These are phyloP conservation scores for Plantago major DNA, from an alignment of 257 asterid genomes.

Conservation along the genomic window DNA sequence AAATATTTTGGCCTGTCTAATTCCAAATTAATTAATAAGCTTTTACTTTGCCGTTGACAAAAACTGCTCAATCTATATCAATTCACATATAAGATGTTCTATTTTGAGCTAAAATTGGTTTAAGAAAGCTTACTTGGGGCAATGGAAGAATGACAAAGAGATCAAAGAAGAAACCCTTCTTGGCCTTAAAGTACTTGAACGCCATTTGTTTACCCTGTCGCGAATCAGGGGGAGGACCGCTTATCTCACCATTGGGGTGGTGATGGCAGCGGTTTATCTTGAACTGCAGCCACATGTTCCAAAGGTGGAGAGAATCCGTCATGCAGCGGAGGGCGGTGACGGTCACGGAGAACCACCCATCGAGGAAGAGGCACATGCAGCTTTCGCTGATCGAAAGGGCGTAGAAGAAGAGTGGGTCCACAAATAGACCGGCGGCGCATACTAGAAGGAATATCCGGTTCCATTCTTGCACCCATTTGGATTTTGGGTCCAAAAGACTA, in stretches of 20 bases:
- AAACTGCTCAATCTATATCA: too few species aligned
- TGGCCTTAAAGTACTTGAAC: slow-evolving; percentile 40
- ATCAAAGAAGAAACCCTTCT: slow-evolving; percentile 67
- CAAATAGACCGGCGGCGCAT: slow-evolving; percentile 64
- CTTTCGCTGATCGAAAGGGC: slow-evolving; percentile 70
- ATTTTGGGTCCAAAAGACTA: slow-evolving; percentile 48
- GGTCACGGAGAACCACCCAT: slow-evolving; percentile 84
- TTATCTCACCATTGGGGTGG: neutral
- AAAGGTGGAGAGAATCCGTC: slow-evolving; percentile 75
- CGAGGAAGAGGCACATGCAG: slow-evolving; percentile 80
- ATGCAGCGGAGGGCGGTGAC: slow-evolving; percentile 85
- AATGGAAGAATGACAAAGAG: slow-evolving; percentile 86
- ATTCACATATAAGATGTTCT: too few species aligned
- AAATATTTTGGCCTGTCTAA: too few species aligned
- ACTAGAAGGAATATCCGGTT: slow-evolving; percentile 73
- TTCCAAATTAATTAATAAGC: too few species aligned
- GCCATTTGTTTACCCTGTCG: slow-evolving; percentile 31
- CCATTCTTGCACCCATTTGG: slow-evolving; percentile 84
- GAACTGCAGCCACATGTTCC: slow-evolving; percentile 88
- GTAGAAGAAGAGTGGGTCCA: slow-evolving; percentile 85
- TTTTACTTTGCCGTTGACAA: too few species aligned
- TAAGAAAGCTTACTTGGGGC: slow-evolving; percentile 60
- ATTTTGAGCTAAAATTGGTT: too few species aligned
- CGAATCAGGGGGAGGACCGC: slow-evolving; percentile 4
- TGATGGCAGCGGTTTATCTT: slow-evolving; percentile 38